phyloP scores from a whole-genome alignment of 2,329 filamentous ascomycete genomes.

The Alternaria incomplexa region DNA sequence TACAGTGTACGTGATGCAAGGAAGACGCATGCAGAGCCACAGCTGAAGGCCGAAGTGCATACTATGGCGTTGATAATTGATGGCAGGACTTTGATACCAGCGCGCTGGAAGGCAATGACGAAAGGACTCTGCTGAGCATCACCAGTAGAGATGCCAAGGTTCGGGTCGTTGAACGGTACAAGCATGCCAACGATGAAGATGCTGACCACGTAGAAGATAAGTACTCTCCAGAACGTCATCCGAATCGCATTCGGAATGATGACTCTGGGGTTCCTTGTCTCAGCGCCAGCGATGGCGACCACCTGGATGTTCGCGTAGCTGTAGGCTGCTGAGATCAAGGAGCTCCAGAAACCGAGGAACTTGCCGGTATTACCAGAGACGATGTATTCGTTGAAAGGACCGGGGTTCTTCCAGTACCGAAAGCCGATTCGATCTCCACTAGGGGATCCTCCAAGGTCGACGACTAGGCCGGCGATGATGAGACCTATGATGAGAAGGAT shows the following conservation, averaged over 20 bases:
- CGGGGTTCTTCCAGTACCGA: conserved; percentile 70
- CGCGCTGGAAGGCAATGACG: conserved; percentile 70
- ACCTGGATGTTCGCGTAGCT: conserved; percentile 36
- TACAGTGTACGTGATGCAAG: conserved; percentile 20
- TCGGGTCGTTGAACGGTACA: conserved; percentile 59
- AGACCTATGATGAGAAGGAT: conserved; percentile 40
- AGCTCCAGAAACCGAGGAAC: conserved; percentile 65
- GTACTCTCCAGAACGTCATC: conserved; percentile 59
- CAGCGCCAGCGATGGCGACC: conserved; percentile 38
- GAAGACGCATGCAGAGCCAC: not conserved
- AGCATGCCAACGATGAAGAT: conserved; percentile 63
- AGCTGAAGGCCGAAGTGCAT: conserved; percentile 66
- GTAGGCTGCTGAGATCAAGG: conserved; percentile 59
- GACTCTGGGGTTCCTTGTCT: conserved; percentile 37
- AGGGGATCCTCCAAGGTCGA: conserved; percentile 38
- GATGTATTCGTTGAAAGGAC: conserved; percentile 52
- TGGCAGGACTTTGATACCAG: conserved; percentile 70
- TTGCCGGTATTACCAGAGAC: conserved; percentile 64
- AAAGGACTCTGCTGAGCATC: conserved; percentile 36
- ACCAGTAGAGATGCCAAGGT: conserved; percentile 55
- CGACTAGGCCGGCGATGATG: conserved; percentile 35
- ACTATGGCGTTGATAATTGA: conserved; percentile 78
- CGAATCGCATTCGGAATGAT: conserved; percentile 60
- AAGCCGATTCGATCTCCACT: conserved; percentile 59
- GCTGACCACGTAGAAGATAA: conserved; percentile 59